Conservation (phyloP, 768 basidiomycete species). For the Cyclocybe cylindracea region DNA sequence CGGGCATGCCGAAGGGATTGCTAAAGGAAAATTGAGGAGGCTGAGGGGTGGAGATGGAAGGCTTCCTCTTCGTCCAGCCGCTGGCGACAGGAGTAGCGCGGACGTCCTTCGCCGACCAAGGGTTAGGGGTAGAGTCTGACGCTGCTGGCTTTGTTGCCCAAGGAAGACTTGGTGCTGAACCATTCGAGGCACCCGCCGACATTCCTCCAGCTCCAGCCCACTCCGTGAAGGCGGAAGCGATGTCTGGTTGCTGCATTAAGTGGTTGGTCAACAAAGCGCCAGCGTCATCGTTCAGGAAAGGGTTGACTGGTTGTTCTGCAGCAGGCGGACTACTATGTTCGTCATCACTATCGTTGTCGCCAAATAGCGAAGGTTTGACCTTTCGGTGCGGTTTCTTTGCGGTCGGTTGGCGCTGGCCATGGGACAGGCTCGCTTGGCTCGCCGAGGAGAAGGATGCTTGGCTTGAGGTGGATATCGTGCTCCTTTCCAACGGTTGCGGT, state of each 20-base stretch:
- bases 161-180: constrained; percentile 3
- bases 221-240: constrained; percentile 12
- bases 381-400: not conserved
- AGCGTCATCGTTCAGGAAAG: not conserved
- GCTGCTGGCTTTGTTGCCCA: constrained; percentile 6
- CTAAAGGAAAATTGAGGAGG: constrained; percentile 1
- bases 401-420: not conserved
- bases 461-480: no score
- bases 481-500: no score
- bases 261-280: not conserved
- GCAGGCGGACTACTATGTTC: no score
- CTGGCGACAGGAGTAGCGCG: constrained; percentile 21
- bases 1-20: not conserved
- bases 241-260: not conserved
- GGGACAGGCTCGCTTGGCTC: not conserved
- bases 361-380: not conserved
- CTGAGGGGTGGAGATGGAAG: constrained; percentile 9
- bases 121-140: no score
- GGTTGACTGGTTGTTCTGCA: no score
- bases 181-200: not conserved
- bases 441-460: no score
- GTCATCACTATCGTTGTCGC: not conserved
- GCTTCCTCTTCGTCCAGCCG: constrained; percentile 24
- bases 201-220: not conserved
- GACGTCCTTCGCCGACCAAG: constrained; percentile 7